Percentiles rank a stretch among this genome's conserved stretches.
phyloP scores from a whole-genome alignment of 371 early-diverging fungal species.

The Catenaria anguillulae region DNA sequence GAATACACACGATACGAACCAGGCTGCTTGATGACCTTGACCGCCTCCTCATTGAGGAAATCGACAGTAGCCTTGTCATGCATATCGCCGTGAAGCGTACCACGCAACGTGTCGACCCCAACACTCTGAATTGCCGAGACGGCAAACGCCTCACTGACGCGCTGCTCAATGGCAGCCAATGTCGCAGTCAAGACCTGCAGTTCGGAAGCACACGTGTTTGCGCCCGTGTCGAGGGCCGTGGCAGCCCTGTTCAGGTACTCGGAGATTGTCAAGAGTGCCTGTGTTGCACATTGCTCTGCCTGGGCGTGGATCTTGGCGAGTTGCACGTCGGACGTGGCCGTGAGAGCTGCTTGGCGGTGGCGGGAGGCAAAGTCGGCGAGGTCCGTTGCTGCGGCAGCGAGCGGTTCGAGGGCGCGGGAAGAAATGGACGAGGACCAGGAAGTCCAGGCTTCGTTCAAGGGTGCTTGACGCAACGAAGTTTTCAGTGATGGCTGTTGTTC shows the following conservation, averaged over 20 bases:
- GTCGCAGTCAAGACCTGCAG: background rate
- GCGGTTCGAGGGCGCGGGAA: background rate
- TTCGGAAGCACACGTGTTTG: background rate
- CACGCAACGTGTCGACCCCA: too few relatives aligned
- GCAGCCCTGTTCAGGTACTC: background rate
- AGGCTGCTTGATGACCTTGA: too few relatives aligned
- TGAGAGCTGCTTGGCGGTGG: background rate
- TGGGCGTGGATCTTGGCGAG: background rate
- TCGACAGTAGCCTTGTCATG: too few relatives aligned
- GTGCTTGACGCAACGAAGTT: too few relatives aligned
- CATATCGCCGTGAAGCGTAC: too few relatives aligned
- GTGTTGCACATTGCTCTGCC: background rate
- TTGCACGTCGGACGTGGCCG: background rate
- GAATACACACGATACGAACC: too few relatives aligned
- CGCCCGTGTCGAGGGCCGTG: background rate
- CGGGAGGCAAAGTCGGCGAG: conserved; percentile 1
- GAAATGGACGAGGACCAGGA: background rate
- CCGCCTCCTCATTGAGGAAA: too few relatives aligned
- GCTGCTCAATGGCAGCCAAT: background rate
- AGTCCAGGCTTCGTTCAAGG: background rate
- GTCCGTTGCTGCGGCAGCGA: background rate
- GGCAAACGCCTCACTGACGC: background rate
- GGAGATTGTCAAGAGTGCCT: background rate
- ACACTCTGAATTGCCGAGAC: too few relatives aligned
- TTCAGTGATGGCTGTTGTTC: too few relatives aligned